Evolutionary conservation across 108 stramenopile genomes (phyloP).

Genomic region (Aureococcus anophagefferens): DNA sequence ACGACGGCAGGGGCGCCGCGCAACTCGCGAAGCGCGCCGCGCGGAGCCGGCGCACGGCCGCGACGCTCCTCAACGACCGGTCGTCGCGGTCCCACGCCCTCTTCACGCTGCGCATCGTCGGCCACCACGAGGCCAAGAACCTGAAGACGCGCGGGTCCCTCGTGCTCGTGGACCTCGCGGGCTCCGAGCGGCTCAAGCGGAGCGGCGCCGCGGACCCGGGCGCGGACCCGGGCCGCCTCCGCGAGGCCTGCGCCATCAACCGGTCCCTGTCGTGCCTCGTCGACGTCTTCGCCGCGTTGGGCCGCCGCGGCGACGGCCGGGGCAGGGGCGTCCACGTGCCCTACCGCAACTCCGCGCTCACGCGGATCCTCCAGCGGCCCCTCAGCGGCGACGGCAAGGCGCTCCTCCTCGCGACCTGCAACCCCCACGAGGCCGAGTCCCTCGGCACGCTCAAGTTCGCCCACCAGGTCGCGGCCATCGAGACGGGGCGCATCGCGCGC

Average conservation of each 20-base stretch:
- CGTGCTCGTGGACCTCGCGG: conserved; percentile 46
- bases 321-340: conserved; percentile 39
- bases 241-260: conserved; percentile 45
- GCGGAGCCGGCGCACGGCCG: conserved; percentile 29
- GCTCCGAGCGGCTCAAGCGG: conserved; percentile 40
- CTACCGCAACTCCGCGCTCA: conserved; percentile 56
- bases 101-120: conserved; percentile 31
- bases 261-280: conserved; percentile 46
- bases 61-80: conserved; percentile 41
- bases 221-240: conserved; percentile 20
- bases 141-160: conserved; percentile 28
- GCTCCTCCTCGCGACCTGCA: conserved; percentile 42
- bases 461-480: neutral
- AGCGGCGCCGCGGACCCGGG: conserved; percentile 17
- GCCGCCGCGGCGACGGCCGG: neutral
- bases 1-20: conserved; percentile 14
- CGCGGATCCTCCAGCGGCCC: conserved; percentile 36
- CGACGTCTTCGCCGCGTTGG: conserved; percentile 47
- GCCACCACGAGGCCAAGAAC: conserved; percentile 1
- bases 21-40: conserved; percentile 27
- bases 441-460: neutral
- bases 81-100: conserved; percentile 48
- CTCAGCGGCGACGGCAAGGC: conserved; percentile 44
- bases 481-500: too few species aligned
- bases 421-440: neutral